Conservation (phyloP, 2,329 filamentous ascomycete genomes). For the Apiospora phragmitis region DNA sequence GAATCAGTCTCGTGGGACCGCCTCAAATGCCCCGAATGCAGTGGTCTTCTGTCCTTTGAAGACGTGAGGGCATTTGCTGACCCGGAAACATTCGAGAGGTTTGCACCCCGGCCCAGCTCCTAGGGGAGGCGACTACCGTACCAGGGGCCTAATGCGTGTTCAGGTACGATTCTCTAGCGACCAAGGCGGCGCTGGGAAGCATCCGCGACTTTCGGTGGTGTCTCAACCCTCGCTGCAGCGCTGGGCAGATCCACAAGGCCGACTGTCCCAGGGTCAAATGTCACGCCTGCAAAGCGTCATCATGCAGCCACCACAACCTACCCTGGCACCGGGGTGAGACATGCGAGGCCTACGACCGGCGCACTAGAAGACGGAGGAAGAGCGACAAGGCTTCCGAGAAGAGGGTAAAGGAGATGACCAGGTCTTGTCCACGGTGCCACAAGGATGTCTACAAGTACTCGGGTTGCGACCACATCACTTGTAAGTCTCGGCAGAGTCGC, state of each 20-base stretch:
- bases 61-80: constrained; percentile 32
- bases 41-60: constrained; percentile 27
- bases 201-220: constrained; percentile 39
- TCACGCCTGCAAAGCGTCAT: constrained; percentile 28
- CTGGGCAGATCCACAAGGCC: constrained; percentile 37
- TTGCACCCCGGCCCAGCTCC: constrained; percentile 9
- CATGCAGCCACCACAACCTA: constrained; percentile 37
- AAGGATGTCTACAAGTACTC: constrained; percentile 35
- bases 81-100: constrained; percentile 26
- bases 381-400: constrained; percentile 36
- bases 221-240: constrained; percentile 34
- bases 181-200: constrained; percentile 29
- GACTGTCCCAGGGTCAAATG: constrained; percentile 35
- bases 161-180: constrained; percentile 35
- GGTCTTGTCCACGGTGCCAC: constrained; percentile 37
- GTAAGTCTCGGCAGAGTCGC: constrained; percentile 26
- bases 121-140: neutral
- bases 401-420: constrained; percentile 32
- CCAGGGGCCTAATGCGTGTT: neutral
- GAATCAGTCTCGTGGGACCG: constrained; percentile 32
- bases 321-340: constrained; percentile 39
- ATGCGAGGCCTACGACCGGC: constrained; percentile 37
- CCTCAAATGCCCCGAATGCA: constrained; percentile 37
- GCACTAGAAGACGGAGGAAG: constrained; percentile 27
- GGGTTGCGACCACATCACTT: constrained; percentile 44